Evolutionary conservation across 2,329 filamentous ascomycete genomes (phyloP).

Genomic region (Talaromyces sp.): DNA sequence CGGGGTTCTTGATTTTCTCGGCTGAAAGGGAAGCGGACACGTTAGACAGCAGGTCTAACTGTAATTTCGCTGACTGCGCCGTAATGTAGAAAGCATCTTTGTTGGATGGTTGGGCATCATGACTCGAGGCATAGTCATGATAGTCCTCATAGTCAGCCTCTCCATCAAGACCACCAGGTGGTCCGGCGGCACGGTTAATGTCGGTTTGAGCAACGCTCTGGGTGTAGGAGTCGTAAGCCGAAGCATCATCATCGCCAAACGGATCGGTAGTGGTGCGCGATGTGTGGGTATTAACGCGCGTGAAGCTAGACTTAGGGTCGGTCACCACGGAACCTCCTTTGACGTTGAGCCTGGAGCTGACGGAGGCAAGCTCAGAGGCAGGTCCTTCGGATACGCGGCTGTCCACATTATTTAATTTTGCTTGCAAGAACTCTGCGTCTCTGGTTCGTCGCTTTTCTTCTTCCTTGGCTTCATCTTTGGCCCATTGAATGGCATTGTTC

Average conservation of each 20-base stretch:
- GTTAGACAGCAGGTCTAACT: slow-evolving; percentile 83
- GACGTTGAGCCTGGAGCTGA: slow-evolving; percentile 33
- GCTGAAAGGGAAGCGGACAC: slow-evolving; percentile 77
- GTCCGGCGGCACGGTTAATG: slow-evolving; percentile 48
- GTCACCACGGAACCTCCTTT: slow-evolving; percentile 37
- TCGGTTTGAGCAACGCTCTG: slow-evolving; percentile 52
- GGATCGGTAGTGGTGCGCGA: slow-evolving; percentile 49
- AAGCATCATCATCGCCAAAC: slow-evolving; percentile 53
- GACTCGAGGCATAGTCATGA: slow-evolving; percentile 74
- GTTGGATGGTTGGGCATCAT: slow-evolving; percentile 67
- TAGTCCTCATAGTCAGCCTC: slow-evolving; percentile 71
- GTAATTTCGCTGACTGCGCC: slow-evolving; percentile 87
- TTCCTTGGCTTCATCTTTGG: slow-evolving; percentile 92
- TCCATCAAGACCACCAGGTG: slow-evolving; percentile 51
- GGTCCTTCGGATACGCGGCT: slow-evolving; percentile 46
- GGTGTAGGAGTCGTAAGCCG: slow-evolving; percentile 55
- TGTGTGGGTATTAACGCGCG: slow-evolving; percentile 49
- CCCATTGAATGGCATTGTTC: slow-evolving; percentile 98
- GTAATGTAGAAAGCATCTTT: slow-evolving; percentile 98
- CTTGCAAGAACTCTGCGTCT: slow-evolving; percentile 73
- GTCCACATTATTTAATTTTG: slow-evolving; percentile 70
- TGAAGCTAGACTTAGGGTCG: slow-evolving; percentile 38
- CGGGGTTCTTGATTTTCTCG: slow-evolving; percentile 68
- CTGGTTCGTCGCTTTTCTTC: slow-evolving; percentile 74
- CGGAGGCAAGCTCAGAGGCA: slow-evolving; percentile 22